Conservation (phyloP, 2,329 filamentous ascomycete genomes). For the Dothistroma septosporum region DNA sequence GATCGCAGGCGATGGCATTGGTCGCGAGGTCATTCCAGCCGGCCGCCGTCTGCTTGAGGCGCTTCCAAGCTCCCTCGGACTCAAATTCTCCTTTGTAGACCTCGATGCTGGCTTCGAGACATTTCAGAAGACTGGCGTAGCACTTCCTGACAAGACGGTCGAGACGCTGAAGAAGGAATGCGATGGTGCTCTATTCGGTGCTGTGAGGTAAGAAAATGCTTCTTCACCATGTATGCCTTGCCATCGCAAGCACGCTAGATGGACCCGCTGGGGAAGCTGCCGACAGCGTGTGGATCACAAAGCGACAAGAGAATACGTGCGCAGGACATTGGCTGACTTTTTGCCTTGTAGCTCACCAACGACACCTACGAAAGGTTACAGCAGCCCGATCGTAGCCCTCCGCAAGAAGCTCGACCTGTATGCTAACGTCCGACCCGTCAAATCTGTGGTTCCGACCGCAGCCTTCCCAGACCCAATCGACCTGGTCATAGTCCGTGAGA, state of each 20-base stretch:
- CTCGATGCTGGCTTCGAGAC: slow-evolving; percentile 90
- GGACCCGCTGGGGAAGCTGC: neutral
- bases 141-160: slow-evolving; percentile 86
- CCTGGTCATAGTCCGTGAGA: slow-evolving; percentile 97
- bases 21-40: slow-evolving; percentile 93
- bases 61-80: slow-evolving; percentile 79
- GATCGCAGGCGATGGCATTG: slow-evolving; percentile 97
- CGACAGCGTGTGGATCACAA: neutral
- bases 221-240: neutral
- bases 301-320: neutral
- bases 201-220: slow-evolving; percentile 56
- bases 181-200: slow-evolving; percentile 93
- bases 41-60: slow-evolving; percentile 89
- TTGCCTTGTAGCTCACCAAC: slow-evolving; percentile 64
- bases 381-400: slow-evolving; percentile 90
- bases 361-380: slow-evolving; percentile 88
- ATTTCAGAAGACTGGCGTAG: slow-evolving; percentile 83
- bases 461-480: slow-evolving; percentile 64
- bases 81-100: slow-evolving; percentile 92
- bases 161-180: slow-evolving; percentile 85
- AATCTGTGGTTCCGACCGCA: slow-evolving; percentile 64
- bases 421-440: slow-evolving; percentile 95
- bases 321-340: neutral
- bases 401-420: slow-evolving; percentile 94
- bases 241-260: neutral